Base-by-base conservation (phyloP, 2,329 filamentous ascomycete species). In the Coniochaeta ligniaria region DNA sequence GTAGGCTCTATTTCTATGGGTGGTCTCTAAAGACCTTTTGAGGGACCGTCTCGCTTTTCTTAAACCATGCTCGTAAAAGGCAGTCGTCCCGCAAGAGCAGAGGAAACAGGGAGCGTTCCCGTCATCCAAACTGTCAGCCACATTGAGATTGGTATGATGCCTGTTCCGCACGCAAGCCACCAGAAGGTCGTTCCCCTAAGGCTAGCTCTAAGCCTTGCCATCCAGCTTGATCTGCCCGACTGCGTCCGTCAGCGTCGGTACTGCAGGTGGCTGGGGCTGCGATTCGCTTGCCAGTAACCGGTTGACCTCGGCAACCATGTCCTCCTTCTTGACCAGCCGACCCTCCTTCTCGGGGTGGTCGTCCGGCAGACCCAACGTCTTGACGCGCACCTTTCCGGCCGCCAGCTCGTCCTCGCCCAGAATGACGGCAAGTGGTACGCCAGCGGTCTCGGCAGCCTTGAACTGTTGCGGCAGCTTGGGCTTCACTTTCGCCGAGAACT, bases 281-380 rank as follows among this genome's bases (percentile, higher is more conserved):
- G 6, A 8, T 2, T 31, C 47, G 26, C 24, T n/a, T 11, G 62
- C 31, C 61, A 68, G 58, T 57, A 67, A 57, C 58, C 67, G 67
- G 72, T 81, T 84, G 47, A 92, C 80, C 73, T 91, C 88, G 14
- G 77, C 72, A 2, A 86, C 83, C 69, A 93, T 75, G 60, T 86
- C 79, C 35, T 74, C 75, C 64, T 89, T 80, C 59, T 87, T 78
- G 24, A 97, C 85, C 60, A 92, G 76, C 47, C 93, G 82, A 57
- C 93, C 94, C 62, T 96, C 90, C 79, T 97, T 96, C 73, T 96
- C 91, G 0, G 92, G 88, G 80, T 97, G 90, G 28, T 87, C 91
- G 45, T 95, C 88, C 3, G 83, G 82, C 60, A 96, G 79, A 54
- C 92, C 87, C 77, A 92, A 70, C 58, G 72, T 79, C 85, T 98